Evolutionary conservation across 2,329 filamentous ascomycete genomes (phyloP).

Genomic region (Chaetomium strumarium): DNA sequence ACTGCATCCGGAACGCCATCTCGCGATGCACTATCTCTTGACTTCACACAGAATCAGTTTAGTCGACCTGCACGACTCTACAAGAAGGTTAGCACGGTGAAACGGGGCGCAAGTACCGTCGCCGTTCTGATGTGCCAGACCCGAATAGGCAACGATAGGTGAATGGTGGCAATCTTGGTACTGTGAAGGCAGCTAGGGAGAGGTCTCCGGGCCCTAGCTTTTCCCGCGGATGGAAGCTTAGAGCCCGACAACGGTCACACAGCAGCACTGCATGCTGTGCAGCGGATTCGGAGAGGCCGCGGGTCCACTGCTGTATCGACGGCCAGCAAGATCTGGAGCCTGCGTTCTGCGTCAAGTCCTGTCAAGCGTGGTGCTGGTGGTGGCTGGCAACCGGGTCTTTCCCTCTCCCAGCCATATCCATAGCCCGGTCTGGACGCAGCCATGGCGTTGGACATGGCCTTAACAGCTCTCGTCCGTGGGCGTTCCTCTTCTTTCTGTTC

Average conservation of each 20-base stretch:
- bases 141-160: neutral
- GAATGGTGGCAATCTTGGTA: neutral
- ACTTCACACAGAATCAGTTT: neutral
- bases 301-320: neutral
- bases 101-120: neutral
- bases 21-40: neutral
- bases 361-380: neutral
- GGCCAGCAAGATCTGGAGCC: neutral
- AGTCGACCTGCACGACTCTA: neutral
- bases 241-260: neutral
- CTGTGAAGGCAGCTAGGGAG: slow-evolving; percentile 5
- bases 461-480: neutral
- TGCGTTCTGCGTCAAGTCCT: neutral
- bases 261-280: neutral
- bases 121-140: neutral
- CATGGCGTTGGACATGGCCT: neutral
- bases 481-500: too few species aligned
- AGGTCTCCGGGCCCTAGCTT: neutral
- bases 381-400: neutral
- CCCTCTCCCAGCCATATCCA: neutral
- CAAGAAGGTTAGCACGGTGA: neutral
- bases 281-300: neutral
- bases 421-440: neutral
- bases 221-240: neutral
- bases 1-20: slow-evolving; percentile 12